These are phyloP conservation scores for Phascolomyces articulosus DNA, from an alignment of 371 early-diverging fungal species.

Conservation along the genomic window DNA sequence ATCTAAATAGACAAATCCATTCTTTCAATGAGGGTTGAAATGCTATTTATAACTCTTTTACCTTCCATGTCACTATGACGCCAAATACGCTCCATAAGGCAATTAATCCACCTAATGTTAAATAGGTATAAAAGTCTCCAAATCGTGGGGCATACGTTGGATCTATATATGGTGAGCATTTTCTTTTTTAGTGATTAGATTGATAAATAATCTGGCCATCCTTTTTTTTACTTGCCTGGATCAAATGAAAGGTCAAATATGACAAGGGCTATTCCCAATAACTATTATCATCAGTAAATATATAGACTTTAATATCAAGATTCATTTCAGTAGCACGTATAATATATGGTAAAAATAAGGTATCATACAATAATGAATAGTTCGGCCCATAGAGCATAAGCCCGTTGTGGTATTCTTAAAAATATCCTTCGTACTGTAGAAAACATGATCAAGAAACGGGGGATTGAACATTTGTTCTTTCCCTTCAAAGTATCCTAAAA, in stretches of 20 bases:
- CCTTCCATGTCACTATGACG: constrained; percentile 5
- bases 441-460: constrained; percentile 5
- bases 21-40: too few species aligned
- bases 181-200: too few species aligned
- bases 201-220: background rate
- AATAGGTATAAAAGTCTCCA: constrained; percentile 24
- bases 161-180: background rate
- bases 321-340: background rate
- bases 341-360: background rate
- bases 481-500: background rate
- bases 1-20: too few species aligned
- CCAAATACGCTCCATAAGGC: constrained; percentile 21
- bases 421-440: background rate
- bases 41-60: background rate
- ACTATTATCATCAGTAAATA: background rate
- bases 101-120: constrained; percentile 10
- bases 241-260: constrained; percentile 8
- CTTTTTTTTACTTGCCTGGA: constrained; percentile 2
- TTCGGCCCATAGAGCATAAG: constrained; percentile 10
- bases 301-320: too few species aligned
- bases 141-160: constrained; percentile 5
- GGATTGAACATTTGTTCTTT: too few species aligned
- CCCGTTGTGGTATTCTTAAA: constrained; percentile 9
- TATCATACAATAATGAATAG: constrained; percentile 5
- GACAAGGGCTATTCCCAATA: constrained; percentile 1